These are phyloP conservation scores for Rossbeevera mucosa DNA, from an alignment of 768 basidiomycete species.

Conservation along the genomic window DNA sequence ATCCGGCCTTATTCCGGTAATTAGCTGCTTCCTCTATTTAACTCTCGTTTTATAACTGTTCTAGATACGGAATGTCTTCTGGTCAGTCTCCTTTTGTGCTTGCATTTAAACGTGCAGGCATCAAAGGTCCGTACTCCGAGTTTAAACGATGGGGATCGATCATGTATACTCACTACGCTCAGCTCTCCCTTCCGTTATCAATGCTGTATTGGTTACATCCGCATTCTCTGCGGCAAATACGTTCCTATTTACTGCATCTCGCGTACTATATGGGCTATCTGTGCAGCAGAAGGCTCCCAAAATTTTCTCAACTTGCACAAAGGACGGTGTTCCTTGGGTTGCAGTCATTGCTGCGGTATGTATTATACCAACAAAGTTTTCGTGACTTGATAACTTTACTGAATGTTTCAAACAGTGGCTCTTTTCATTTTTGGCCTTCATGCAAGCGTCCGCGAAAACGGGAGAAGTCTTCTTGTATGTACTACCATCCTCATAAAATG, in stretches of 20 bases:
- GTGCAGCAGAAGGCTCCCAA: conserved; percentile 47
- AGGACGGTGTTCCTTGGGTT: conserved; percentile 45
- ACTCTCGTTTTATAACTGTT: background rate
- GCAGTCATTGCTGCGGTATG: conserved; percentile 30
- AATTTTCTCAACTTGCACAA: conserved; percentile 46
- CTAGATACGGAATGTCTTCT: conserved; percentile 34
- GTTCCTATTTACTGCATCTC: conserved; percentile 36
- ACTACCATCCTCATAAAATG: background rate
- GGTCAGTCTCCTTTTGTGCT: conserved; percentile 82
- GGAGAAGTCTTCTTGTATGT: conserved; percentile 34
- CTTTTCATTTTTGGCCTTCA: conserved; percentile 54
- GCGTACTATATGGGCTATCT: conserved; percentile 43
- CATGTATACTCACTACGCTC: background rate
- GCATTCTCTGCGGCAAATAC: conserved; percentile 70
- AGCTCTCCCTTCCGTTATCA: conserved; percentile 66
- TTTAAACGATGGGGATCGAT: conserved; percentile 6
- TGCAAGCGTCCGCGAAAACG: conserved; percentile 54
- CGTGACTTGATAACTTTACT: conserved; percentile 13
- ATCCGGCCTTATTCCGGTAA: conserved; percentile 46
- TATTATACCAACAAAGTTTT: conserved; percentile 1
- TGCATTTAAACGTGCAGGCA: conserved; percentile 69
- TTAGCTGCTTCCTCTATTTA: background rate
- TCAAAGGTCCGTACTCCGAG: conserved; percentile 42
- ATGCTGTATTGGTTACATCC: conserved; percentile 65
- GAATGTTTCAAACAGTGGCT: conserved; percentile 21